phyloP scores from a whole-genome alignment of 140 eudicot species.

The Senecio squalidus region DNA sequence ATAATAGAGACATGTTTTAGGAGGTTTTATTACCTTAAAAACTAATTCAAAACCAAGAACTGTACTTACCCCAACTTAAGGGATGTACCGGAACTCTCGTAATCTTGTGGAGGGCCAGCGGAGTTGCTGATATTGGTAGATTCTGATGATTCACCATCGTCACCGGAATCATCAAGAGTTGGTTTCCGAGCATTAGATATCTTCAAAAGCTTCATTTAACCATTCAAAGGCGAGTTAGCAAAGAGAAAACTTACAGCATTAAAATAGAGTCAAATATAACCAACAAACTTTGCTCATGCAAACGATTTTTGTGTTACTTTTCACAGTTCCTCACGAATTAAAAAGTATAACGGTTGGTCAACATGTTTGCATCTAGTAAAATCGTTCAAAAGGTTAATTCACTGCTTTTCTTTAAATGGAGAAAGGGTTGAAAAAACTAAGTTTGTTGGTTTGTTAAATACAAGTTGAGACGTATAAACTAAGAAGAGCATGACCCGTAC shows the following conservation, averaged over 20 bases:
- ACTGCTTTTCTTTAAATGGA: neutral
- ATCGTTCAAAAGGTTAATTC: neutral
- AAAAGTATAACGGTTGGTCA: neutral
- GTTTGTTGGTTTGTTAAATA: neutral
- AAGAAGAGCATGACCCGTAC: conserved; percentile 28
- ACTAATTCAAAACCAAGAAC: neutral
- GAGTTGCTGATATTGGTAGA: conserved; percentile 61
- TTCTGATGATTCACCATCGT: conserved; percentile 75
- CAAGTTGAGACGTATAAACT: neutral
- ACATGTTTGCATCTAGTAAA: neutral
- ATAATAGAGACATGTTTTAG: neutral
- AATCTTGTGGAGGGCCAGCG: conserved; percentile 66
- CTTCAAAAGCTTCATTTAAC: conserved; percentile 44
- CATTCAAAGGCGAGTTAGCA: conserved; percentile 11
- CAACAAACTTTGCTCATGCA: neutral
- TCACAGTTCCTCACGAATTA: neutral
- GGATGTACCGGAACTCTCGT: conserved; percentile 73
- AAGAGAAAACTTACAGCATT: neutral
- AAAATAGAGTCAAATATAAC: conserved; percentile 6
- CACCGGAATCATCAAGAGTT: conserved; percentile 37
- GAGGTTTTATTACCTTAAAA: neutral
- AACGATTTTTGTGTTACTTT: neutral
- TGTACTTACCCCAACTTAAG: conserved; percentile 85
- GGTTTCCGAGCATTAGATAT: conserved; percentile 32
- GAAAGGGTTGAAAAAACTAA: neutral